Evolutionary conservation across 176 grass and related monocot genomes (phyloP), one percentile per base, ranked within the genome.

Genomic region (Avena insularis): DNA sequence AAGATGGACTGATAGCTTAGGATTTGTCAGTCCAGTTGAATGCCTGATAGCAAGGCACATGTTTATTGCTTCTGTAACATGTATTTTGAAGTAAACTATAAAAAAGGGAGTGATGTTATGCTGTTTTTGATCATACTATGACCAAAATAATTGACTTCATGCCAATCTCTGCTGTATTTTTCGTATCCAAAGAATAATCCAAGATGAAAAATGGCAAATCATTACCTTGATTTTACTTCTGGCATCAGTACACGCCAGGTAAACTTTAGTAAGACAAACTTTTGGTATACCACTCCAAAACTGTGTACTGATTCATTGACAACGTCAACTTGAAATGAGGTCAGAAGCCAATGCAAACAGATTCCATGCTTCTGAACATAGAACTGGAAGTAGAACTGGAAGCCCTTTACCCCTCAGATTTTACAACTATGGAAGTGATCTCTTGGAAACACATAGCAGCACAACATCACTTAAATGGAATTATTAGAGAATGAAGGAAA

Each of bases 41-140:
- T 51, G 51, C 61, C 82, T 86, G 85, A 4, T 90, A 27, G 25
- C 36, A 80, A 23, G 16, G 27, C 16, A 74, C 55, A 80, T 23
- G 23, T 8, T 45, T 79, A 12, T 66, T 89, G 9, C 13, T 80
- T 71, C 12, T 67, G 82, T 27, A 79, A 31, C 65, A 31, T 65
- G 29, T 88, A 29, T 62, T 29, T 74, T 74, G 27, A 66, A 17
- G 55, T 84, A 80, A 62, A 84, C 53, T 53, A 54, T 64, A 71
- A 36, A 72, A 78, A 29, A 53, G 29, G 14, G 49, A 51, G 69
- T 14, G 5, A 12, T 9, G 6, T 59, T 82, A 12, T 75, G 15
- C 16, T 81, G 17, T 78, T 62, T 78, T 57, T 78, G n/a, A 62
- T 72, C 45, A 74, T 64, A 19, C 6, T 53, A 60, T 66, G 19